Evolutionary conservation across 164 flowering plant species (phyloP), one percentile per base, ranked within the genome.

Genomic region (Liquidambar formosana): DNA sequence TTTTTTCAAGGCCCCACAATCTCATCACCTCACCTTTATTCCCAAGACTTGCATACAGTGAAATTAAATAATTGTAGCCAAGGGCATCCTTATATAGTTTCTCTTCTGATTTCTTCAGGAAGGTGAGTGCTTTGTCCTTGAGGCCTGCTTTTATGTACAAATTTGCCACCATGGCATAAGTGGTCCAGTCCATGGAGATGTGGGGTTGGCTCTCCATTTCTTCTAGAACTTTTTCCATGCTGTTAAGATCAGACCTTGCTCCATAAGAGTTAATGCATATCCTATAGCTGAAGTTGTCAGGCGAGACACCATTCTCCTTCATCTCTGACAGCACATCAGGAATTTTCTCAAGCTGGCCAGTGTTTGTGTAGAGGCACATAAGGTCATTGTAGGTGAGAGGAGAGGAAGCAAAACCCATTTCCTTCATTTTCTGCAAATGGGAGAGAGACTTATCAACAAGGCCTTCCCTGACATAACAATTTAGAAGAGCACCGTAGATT

Each of bases 381-480:
- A 85, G 51, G 61, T 73, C 63, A 67, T 79, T 81, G 80, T 82
- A 80, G 45, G 26, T 27, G 22, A 85, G 79, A 64, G 71, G 8
- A 28, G 70, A 13, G 5, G 49, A 16, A 33, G 66, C 69, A 72
- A 73, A 77, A 41, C 80, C 83, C 73, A 73, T 57, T 43, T 83
- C 79, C 61, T 76, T 81, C 88, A 85, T 85, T 66, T 38, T 72
- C 74, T 85, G 63, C 74, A 83, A n/a, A 71, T 52, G 84, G 12
- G 74, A 65, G 47, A 83, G 77, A 12, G 88, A 69, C 69, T 82
- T 74, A 15, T 77, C 84, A 11, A 77, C 46, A 12, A 73, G 73
- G 63, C 86, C 80, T 66, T 75, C 80, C 60, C 79, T 56, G 22
- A 67, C 79, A 74, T 81, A 85, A 73, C 86, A 82, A 22, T 74